Evolutionary conservation across 768 basidiomycete genomes (phyloP).

Genomic region (Lactarius sp.): DNA sequence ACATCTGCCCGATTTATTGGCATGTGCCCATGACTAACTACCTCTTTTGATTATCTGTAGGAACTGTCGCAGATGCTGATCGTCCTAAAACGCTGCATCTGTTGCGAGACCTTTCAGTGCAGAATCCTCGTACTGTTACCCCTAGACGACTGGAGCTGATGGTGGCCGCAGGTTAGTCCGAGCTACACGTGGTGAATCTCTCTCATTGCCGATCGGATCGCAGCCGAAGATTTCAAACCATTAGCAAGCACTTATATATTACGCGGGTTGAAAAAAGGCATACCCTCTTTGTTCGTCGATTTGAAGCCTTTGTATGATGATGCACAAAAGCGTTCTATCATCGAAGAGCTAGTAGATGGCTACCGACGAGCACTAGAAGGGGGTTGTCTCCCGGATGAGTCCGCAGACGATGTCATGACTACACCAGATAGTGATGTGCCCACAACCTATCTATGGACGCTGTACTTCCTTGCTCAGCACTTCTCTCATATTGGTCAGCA

Average conservation of each 20-base stretch:
- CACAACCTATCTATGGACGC: slow-evolving; percentile 85
- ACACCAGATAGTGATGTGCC: slow-evolving; percentile 48
- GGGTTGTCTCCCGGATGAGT: slow-evolving; percentile 22
- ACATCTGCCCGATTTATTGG: slow-evolving; percentile 24
- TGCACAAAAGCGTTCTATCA: slow-evolving; percentile 53
- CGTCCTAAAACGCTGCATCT: slow-evolving; percentile 49
- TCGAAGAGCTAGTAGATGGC: slow-evolving; percentile 66
- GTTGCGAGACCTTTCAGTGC: slow-evolving; percentile 55
- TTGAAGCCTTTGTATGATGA: slow-evolving; percentile 79
- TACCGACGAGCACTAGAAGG: slow-evolving; percentile 37
- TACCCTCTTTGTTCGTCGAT: slow-evolving; percentile 92
- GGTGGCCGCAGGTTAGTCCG: slow-evolving; percentile 46
- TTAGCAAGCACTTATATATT: slow-evolving; percentile 64
- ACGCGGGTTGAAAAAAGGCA: slow-evolving; percentile 69
- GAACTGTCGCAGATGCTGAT: slow-evolving; percentile 44
- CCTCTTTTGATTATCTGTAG: slow-evolving; percentile 25
- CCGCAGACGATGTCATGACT: slow-evolving; percentile 8
- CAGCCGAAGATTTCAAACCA: slow-evolving; percentile 63
- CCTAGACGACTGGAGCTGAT: slow-evolving; percentile 71
- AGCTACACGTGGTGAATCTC: neutral
- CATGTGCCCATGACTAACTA: neutral
- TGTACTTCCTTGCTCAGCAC: slow-evolving; percentile 93
- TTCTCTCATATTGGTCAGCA: slow-evolving; percentile 58
- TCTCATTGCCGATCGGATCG: neutral
- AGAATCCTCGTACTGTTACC: slow-evolving; percentile 62